phyloP scores from a whole-genome alignment of 257 asterid species.

The Mentha longifolia region DNA sequence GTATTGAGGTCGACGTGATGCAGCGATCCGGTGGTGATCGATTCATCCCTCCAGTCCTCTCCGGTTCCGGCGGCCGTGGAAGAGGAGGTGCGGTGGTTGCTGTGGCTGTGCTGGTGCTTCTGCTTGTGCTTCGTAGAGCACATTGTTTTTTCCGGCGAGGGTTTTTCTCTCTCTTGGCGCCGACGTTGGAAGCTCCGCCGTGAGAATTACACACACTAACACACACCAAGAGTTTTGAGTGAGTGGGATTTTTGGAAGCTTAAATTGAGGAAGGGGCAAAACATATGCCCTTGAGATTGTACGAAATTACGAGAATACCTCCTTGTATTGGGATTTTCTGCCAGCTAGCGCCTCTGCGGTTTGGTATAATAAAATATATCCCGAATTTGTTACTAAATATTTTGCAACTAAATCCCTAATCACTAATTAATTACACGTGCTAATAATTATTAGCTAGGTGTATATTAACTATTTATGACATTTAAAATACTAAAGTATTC shows the following conservation, averaged over 20 bases:
- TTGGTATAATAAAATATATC: background rate
- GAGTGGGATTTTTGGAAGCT: slow-evolving; percentile 20
- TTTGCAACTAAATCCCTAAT: background rate
- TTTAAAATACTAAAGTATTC: background rate
- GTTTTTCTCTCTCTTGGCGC: slow-evolving; percentile 23
- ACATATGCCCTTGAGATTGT: slow-evolving; percentile 26
- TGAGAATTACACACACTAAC: slow-evolving; percentile 8
- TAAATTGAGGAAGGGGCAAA: slow-evolving; percentile 18
- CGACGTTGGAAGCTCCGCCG: slow-evolving; percentile 47
- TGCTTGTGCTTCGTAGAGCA: slow-evolving; percentile 62
- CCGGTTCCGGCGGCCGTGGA: slow-evolving; percentile 32
- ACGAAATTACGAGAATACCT: slow-evolving; percentile 32
- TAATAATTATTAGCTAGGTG: slow-evolving; percentile 30
- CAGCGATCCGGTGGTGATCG: slow-evolving; percentile 70
- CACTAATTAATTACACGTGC: slow-evolving; percentile 21
- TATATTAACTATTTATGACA: slow-evolving; percentile 17
- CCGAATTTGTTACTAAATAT: background rate
- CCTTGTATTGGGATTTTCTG: background rate
- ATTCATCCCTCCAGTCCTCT: slow-evolving; percentile 70
- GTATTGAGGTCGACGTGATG: slow-evolving; percentile 66
- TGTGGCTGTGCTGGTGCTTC: slow-evolving; percentile 43
- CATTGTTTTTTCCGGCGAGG: slow-evolving; percentile 38
- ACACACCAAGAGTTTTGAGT: background rate
- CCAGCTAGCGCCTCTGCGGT: slow-evolving; percentile 35
- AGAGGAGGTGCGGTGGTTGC: slow-evolving; percentile 38